These are phyloP conservation scores for Boletus tylopilopsis DNA, from an alignment of 768 basidiomycete genomes.

Conservation along the genomic window DNA sequence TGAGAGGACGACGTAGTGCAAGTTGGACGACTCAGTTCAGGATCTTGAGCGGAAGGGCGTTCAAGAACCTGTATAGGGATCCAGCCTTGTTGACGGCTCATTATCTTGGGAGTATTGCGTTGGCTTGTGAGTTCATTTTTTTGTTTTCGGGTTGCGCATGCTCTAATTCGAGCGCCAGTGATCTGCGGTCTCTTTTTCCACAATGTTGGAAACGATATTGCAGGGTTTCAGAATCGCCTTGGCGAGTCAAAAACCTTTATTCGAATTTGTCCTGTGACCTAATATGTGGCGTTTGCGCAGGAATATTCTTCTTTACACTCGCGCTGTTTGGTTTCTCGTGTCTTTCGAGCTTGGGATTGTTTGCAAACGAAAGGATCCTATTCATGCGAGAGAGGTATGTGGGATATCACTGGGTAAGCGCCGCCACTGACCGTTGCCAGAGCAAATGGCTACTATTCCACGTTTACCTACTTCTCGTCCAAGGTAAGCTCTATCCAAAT, in stretches of 20 bases:
- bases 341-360: constrained; percentile 87
- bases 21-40: constrained; percentile 88
- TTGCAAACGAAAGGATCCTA: constrained; percentile 91
- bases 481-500: constrained; percentile 48
- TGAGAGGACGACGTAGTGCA: constrained; percentile 76
- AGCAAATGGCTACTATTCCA: constrained; percentile 96
- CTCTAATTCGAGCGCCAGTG: constrained; percentile 40
- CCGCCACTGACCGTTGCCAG: constrained; percentile 37
- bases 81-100: constrained; percentile 89
- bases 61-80: constrained; percentile 97
- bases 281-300: constrained; percentile 30
- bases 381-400: constrained; percentile 96
- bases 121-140: constrained; percentile 63
- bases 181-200: constrained; percentile 94
- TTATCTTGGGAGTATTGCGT: constrained; percentile 76
- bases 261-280: not conserved
- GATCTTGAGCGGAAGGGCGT: constrained; percentile 92
- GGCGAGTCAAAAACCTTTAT: constrained; percentile 39
- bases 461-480: constrained; percentile 94
- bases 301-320: constrained; percentile 97
- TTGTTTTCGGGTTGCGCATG: not conserved
- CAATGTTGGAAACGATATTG: constrained; percentile 87
- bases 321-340: constrained; percentile 97
- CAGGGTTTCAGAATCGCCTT: constrained; percentile 94
- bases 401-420: not conserved